Percentiles rank a stretch among this genome's conserved stretches.
Evolutionary conservation across 73 alveolate genomes (phyloP).

Genomic region (Tetrahymena thermophila): DNA sequence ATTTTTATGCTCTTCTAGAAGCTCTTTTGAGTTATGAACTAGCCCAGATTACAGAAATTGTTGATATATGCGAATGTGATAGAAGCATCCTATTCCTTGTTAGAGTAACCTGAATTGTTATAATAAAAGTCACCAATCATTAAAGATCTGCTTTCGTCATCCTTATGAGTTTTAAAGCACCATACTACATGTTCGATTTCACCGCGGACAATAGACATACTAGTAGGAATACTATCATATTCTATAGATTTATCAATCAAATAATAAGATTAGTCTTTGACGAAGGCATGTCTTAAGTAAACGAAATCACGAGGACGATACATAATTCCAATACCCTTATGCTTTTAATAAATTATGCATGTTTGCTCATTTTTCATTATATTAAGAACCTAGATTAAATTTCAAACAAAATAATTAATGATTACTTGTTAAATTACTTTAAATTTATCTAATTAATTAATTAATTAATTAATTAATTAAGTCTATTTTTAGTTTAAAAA

Average conservation of each 20-base stretch:
- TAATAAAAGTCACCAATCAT: background rate
- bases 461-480: too few relatives aligned
- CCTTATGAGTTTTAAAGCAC: background rate
- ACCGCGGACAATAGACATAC: constrained; percentile 22
- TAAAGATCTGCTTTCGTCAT: background rate
- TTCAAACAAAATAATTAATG: background rate
- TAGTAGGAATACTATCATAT: constrained; percentile 9
- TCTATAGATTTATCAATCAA: constrained; percentile 37
- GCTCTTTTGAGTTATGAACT: background rate
- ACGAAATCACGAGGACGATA: constrained; percentile 40
- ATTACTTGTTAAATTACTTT: background rate
- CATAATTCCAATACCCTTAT: constrained; percentile 18
- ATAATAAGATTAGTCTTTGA: background rate
- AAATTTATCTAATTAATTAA: background rate
- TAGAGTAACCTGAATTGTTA: background rate
- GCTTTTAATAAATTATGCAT: constrained; percentile 28
- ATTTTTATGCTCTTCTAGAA: background rate
- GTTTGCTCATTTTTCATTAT: constrained; percentile 21
- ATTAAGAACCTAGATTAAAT: constrained; percentile 10
- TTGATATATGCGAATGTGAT: background rate
- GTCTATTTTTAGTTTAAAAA: too few relatives aligned
- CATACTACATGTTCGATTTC: constrained; percentile 1
- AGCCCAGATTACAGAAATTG: background rate
- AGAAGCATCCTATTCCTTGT: background rate
- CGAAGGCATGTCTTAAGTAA: constrained; percentile 10